Base-by-base conservation (phyloP, 768 basidiomycete genomes). In the Peribolospora baueri region DNA sequence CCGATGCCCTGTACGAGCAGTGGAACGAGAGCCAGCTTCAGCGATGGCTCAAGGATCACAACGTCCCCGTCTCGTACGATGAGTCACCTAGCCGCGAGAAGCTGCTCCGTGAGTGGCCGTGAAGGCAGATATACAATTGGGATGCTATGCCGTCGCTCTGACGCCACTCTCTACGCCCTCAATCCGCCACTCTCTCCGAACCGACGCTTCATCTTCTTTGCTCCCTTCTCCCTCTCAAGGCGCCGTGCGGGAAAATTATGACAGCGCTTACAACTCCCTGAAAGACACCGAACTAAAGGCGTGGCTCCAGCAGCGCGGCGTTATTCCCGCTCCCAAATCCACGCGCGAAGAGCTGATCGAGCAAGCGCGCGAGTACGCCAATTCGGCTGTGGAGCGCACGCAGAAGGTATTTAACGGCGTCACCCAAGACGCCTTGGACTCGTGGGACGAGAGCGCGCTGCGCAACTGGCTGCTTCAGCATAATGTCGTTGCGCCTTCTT, bases 391-490 rank as follows among this genome's bases (percentile, higher is more conserved):
- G 64, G 64, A 69, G 50, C 67, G 69, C 40, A 80, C 81, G 0
- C 82, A 84, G 65, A 71, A 74, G 57, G 68, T 72, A 3, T 84
- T 83, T 59, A 61, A 71, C 13, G 69, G 76, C 57, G 46, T 57
- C 13, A 46, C 47, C 50, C 45, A 47, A 49, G 54, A 57, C 5
- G 53, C 37, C 25, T 50, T 52, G 7, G 50, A 49, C 56, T 64
- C 68, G 1, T 97, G 87, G 87, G 78, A 83, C 65, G 88, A 95
- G 63, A 79, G 77, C 9, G 74, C 73, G 39, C 72, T 93, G 25
- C 77, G 88, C 62, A 72, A 82, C 59, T 91, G 81, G 68, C 72
- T 97, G 8, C 75, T 93, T 54, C 76, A 83, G 62, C 81, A 91
- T 60, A 88, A 88, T 46, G 72, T 91, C 57, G 77, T 97, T 51